Evolutionary conservation across 176 grass and related monocot species (phyloP), one percentile per base, ranked within the genome.

Genomic region (Raddia guianensis): DNA sequence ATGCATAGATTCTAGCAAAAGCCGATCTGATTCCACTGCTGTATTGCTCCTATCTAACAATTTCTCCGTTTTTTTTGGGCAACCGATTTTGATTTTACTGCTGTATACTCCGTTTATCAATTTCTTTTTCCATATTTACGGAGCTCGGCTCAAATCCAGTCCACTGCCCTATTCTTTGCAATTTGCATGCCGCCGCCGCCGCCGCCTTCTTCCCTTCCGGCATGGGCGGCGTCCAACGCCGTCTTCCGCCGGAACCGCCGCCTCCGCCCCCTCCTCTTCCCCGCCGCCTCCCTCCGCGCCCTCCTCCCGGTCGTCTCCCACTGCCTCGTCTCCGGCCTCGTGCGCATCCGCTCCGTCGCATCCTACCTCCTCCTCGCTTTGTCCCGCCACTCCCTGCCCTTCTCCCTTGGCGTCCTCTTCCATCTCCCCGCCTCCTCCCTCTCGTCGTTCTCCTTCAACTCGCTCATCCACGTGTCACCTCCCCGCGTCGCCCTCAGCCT

Each of bases 321-420:
- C 73, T 83, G 89, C 89, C 7, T 94, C 49, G 84, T 91, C 35
- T 94, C 89, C 18, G 89, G 86, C 69, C 92, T 91, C 69, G 87
- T 79, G 14, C 63, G 49, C 77, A 87, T 79, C 73, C 83, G 84
- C 73, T 91, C 89, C 84, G 86, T 94, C 55, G 74, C 86, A 43
- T 87, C 82, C 49, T 79, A 74, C 50, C 47, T 86, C 49, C 78
- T 85, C 82, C 7, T 85, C 68, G 54, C 74, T 9, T 58, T 74
- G 42, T 68, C 67, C 48, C 20, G 55, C 62, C 13, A 54, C 63
- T 69, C 79, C 74, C 83, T 88, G 49, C 69, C 57, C 8, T 86
- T 83, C 56, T 71, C 83, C 77, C 45, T 83, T 69, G 64, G 76
- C 60, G 68, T 89, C 56, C 79, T 85, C 12, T 63, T 83, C 70